Evolutionary conservation across 345 rosid genomes (phyloP).

Genomic region (Boechera stricta): DNA sequence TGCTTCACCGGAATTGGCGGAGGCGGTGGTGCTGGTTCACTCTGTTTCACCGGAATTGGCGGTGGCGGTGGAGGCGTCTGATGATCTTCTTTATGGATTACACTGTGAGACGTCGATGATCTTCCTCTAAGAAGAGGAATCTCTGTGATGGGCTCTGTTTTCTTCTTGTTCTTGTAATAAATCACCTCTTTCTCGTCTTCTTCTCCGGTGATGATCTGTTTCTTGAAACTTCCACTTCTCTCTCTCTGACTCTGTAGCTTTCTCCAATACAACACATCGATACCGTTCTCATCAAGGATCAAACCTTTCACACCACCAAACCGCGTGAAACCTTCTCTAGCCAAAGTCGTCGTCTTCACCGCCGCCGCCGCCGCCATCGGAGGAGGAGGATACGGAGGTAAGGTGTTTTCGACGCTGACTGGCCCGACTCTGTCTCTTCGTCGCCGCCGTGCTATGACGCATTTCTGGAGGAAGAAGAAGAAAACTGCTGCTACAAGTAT

Average conservation of each 20-base stretch:
- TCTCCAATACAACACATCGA: conserved; percentile 83
- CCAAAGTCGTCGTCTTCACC: conserved; percentile 3
- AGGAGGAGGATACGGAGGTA: conserved; percentile 33
- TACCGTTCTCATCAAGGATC: conserved; percentile 75
- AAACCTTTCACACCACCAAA: conserved; percentile 57
- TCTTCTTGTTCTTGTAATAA: conserved; percentile 41
- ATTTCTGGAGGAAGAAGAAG: conserved; percentile 58
- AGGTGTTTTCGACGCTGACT: neutral
- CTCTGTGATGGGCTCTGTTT: conserved; percentile 50
- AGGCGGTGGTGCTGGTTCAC: conserved; percentile 36
- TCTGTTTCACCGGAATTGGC: conserved; percentile 39
- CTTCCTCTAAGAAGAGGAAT: conserved; percentile 70
- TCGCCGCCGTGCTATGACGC: conserved; percentile 44
- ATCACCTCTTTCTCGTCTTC: conserved; percentile 43
- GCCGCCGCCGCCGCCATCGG: neutral
- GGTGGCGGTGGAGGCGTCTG: conserved; percentile 20
- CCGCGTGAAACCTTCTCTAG: conserved; percentile 45
- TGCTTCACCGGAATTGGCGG: conserved; percentile 15
- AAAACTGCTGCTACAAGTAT: conserved; percentile 53
- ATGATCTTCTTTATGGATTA: conserved; percentile 33
- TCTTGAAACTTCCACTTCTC: conserved; percentile 39
- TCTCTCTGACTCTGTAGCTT: conserved; percentile 51
- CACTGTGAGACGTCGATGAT: conserved; percentile 59
- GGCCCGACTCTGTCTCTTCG: conserved; percentile 44
- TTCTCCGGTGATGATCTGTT: conserved; percentile 35